A percentile compares a stretch with the other conserved stretches of the same genome.
These are phyloP conservation scores for Floccularia luteovirens DNA, from an alignment of 768 basidiomycete genomes.

Conservation along the genomic window DNA sequence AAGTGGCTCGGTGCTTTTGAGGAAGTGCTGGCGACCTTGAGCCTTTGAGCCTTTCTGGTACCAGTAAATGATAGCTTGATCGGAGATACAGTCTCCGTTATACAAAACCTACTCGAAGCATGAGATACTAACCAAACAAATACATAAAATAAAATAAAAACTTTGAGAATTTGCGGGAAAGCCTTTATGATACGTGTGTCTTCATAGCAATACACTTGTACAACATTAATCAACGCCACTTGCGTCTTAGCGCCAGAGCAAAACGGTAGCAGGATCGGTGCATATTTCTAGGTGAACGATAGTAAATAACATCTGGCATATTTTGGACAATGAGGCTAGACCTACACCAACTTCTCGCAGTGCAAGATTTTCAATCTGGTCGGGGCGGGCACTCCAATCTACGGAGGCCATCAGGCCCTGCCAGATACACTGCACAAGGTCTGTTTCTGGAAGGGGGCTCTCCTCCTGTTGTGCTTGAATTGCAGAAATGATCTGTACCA, in stretches of 20 bases:
- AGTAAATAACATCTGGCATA: constrained; percentile 1
- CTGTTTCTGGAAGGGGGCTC: constrained; percentile 75
- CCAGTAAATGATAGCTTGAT: constrained; percentile 98
- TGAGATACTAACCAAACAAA: constrained; percentile 2
- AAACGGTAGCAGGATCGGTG: constrained; percentile 86
- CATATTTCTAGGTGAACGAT: constrained; percentile 58
- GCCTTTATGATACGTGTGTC: constrained; percentile 92
- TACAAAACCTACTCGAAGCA: constrained; percentile 79
- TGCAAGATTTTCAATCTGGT: constrained; percentile 88
- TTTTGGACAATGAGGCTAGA: constrained; percentile 5
- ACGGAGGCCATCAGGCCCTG: constrained; percentile 81
- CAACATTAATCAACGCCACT: constrained; percentile 90
- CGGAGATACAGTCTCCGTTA: constrained; percentile 92
- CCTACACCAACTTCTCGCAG: constrained; percentile 81
- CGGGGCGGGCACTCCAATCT: constrained; percentile 84
- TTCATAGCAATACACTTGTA: constrained; percentile 95
- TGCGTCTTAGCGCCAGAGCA: constrained; percentile 83
- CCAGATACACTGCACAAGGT: constrained; percentile 88
- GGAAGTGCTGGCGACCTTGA: constrained; percentile 92
- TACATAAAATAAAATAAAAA: constrained; percentile 12
- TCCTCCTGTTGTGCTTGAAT: constrained; percentile 72
- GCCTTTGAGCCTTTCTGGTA: constrained; percentile 94
- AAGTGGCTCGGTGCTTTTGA: constrained; percentile 79
- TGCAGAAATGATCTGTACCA: constrained; percentile 59
- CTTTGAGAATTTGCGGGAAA: constrained; percentile 94